phyloP scores from a whole-genome alignment of 495 filamentous ascomycete genomes.

The Bryoglossum gracile region DNA sequence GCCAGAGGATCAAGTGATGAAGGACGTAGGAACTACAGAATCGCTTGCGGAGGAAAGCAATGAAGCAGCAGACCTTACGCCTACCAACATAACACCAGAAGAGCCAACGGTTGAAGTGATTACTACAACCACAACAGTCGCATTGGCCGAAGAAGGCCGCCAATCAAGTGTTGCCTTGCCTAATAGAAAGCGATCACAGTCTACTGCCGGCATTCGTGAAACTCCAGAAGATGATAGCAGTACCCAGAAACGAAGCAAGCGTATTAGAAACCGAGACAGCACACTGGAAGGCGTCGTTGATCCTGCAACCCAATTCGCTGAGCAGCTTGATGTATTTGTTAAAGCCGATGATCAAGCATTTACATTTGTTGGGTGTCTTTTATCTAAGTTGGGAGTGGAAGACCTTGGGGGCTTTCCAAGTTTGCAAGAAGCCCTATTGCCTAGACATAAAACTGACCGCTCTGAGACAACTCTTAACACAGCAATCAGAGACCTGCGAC shows the following conservation, averaged over 20 bases:
- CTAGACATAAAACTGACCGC: conserved; percentile 22
- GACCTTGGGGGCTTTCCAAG: conserved; percentile 37
- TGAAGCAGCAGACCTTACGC: conserved; percentile 32
- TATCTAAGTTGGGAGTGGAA: conserved; percentile 59
- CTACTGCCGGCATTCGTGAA: conserved; percentile 51
- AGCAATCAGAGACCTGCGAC: conserved; percentile 45
- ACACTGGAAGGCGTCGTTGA: conserved; percentile 63
- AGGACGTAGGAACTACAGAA: conserved; percentile 27
- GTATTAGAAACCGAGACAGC: conserved; percentile 72
- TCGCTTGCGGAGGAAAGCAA: conserved; percentile 36
- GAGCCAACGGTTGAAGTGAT: conserved; percentile 12
- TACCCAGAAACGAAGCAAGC: conserved; percentile 70
- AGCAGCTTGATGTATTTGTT: conserved; percentile 58
- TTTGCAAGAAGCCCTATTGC: conserved; percentile 29
- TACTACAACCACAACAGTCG: conserved; percentile 19
- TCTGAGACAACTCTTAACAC: conserved; percentile 20
- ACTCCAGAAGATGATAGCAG: conserved; percentile 47
- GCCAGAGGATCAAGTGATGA: conserved; percentile 26
- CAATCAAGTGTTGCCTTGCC: conserved; percentile 15
- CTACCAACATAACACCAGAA: conserved; percentile 8
- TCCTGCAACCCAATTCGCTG: conserved; percentile 60
- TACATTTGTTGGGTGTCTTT: conserved; percentile 54
- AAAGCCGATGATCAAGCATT: conserved; percentile 74
- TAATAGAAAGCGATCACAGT: conserved; percentile 58
- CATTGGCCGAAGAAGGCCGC: conserved; percentile 12